phyloP scores from a whole-genome alignment of 2,329 filamentous ascomycete genomes.

The Pseudocercospora crystallina region DNA sequence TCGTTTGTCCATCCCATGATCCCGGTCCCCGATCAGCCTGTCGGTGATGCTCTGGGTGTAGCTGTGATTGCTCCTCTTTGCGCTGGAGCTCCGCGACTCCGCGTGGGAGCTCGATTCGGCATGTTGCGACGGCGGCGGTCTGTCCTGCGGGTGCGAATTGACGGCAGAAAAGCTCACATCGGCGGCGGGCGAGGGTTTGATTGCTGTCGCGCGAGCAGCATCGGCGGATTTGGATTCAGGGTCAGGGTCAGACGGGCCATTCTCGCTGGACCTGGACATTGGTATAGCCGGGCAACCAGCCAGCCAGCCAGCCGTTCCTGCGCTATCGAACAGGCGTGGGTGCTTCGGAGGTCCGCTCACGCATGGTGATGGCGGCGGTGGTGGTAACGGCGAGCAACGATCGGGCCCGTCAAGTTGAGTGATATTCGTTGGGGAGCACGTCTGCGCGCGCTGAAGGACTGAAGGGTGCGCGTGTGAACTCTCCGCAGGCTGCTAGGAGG shows the following conservation, averaged over 20 bases:
- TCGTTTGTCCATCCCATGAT: slow-evolving; percentile 4
- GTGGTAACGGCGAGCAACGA: background rate
- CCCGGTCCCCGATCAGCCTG: background rate
- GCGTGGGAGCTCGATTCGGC: slow-evolving; percentile 29
- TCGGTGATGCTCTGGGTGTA: slow-evolving; percentile 13
- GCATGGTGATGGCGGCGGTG: slow-evolving; percentile 6
- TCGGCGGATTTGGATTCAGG: slow-evolving; percentile 1
- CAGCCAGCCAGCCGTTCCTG: slow-evolving; percentile 1
- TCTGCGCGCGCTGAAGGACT: background rate
- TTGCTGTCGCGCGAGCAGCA: slow-evolving; percentile 10
- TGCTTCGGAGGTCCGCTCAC: slow-evolving; percentile 4
- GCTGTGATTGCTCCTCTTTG: slow-evolving; percentile 16
- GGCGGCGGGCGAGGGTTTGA: slow-evolving; percentile 21
- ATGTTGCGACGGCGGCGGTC: slow-evolving; percentile 5
- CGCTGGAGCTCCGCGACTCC: slow-evolving; percentile 26
- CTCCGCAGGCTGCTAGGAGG: too few species aligned
- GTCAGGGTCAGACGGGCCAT: slow-evolving; percentile 6
- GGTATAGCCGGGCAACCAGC: too few species aligned
- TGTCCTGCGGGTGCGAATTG: slow-evolving; percentile 8
- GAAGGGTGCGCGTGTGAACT: background rate
- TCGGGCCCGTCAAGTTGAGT: background rate
- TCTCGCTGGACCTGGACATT: slow-evolving; percentile 20
- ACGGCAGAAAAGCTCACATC: slow-evolving; percentile 28
- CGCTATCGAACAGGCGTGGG: slow-evolving; percentile 3
- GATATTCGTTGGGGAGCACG: too few species aligned